phyloP scores from a whole-genome alignment of 176 grass and related monocot genomes.

The Hordeum vulgare region DNA sequence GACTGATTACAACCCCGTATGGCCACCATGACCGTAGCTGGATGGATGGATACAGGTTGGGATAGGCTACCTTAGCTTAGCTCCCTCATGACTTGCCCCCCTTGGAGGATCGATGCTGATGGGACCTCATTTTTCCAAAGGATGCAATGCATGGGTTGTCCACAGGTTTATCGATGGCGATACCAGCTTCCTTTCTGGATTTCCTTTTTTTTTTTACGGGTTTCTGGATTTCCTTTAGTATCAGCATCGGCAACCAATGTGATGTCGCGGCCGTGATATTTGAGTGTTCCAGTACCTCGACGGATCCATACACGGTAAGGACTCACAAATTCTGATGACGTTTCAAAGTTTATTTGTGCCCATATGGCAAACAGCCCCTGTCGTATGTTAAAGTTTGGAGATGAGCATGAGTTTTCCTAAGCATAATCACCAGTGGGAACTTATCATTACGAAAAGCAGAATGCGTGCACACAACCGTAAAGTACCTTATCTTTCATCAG shows the following conservation, averaged over 20 bases:
- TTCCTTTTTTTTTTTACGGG: no score
- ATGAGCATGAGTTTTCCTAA: not conserved
- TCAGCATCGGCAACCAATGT: not conserved
- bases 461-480: not conserved
- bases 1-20: slow-evolving; percentile 24
- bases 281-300: not conserved
- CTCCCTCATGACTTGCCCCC: not conserved
- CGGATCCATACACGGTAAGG: not conserved
- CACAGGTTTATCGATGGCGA: not conserved
- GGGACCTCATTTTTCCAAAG: not conserved
- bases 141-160: not conserved
- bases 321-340: not conserved
- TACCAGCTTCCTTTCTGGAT: not conserved
- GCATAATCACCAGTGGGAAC: not conserved
- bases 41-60: slow-evolving; percentile 12
- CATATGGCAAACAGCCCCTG: not conserved
- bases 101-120: slow-evolving; percentile 17
- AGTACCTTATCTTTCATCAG: slow-evolving; percentile 21
- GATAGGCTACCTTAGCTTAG: not conserved
- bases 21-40: slow-evolving; percentile 7
- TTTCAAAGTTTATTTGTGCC: not conserved
- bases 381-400: not conserved
- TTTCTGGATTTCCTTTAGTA: not conserved
- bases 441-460: not conserved
- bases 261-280: not conserved